Base-by-base conservation (phyloP, 2,329 filamentous ascomycete species). In the Escovopsis sp. region DNA sequence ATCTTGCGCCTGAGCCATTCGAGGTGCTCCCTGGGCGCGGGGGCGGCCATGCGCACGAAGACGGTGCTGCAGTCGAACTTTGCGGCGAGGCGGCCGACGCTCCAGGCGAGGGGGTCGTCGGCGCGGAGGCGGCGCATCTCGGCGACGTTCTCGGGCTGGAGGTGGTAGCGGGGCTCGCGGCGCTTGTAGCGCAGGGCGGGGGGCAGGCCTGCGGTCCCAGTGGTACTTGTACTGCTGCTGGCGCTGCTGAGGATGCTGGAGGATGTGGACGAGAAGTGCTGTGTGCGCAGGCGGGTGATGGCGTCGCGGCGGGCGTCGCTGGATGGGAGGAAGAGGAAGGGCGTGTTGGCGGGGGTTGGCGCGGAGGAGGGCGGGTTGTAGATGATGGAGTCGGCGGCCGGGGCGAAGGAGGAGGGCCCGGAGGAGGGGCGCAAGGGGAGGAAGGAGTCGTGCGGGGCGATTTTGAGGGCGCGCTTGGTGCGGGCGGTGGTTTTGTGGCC, bases 311-410 rank as follows among this genome's bases (percentile, higher is more conserved):
- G 69, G 12, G 72, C 70, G 54, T 77, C 74, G 49, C 55, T 59
- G 40, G 65, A 67, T 42, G 77, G 77, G 28, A 81, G 69, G 61
- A 81, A 81, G 55, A 77, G 72, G 61, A 77, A 71, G 44, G 77
- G 77, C n/a, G 77, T 81, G 62, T 80, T 72, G 53, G 67, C 68
- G 44, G 77, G 74, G n/a, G 73, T 70, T 3, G 71, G 63, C 43
- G 67, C 63, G 9, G 72, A 66, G 12, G 70, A 61, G 26, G 73
- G 72, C 35, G 72, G 73, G 61, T 74, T 75, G 63, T 72, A 75
- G 55, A 76, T 66, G 55, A 76, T 69, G 49, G 60, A 54, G 48
- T 60, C 54, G 49, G 52, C 51, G 49, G 53, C 51, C 36, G 58
- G 49, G 43, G 59, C 23, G 23, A 23, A 51, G 49, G 52, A 51